Base-by-base conservation (phyloP, 1,284 basidiomycete species). In the Ceratorhiza oryzae-sativae region DNA sequence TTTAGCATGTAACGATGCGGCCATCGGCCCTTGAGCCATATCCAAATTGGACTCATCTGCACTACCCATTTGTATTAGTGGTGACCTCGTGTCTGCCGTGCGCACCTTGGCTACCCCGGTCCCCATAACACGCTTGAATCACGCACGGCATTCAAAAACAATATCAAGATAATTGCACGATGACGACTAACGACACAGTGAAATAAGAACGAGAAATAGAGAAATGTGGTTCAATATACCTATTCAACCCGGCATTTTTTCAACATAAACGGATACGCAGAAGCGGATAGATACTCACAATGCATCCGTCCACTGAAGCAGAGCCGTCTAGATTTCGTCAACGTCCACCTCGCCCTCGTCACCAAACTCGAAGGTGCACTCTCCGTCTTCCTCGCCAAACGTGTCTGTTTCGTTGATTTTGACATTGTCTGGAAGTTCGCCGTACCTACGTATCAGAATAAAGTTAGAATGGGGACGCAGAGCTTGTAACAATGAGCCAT, bases 351-450 rank as follows among this genome's bases (percentile, higher is more conserved):
- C 91, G 71, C 86, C 90, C 78, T 94, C 93, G 77, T 94, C 80
- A 72, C 91, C 93, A 79, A 93, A 93, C 82, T 93, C 91, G 85
- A 95, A 94, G 58, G 89, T 91, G 79, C 91, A 92, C 77, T 93
- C 93, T 76, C 90, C 94, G 75, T 94, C 94, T 77, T 96, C 95
- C 77, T 92, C 91, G 77, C 92, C 94, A 80, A 95, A 95, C 34
- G 88, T 90, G 77, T 96, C 95, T 49, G 93, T 96, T 84, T 99
- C 97, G 85, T 97, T 98, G 86, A 99, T 97, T 86, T 97, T 97
- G 79, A 96, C 96, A 78, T 94, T 95, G 82, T 97, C 95, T 45
- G 97, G 97, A 68, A 99, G 86, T 82, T 99, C 97, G 71, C 97
- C 74, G 53, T 75, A 75, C n/a, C 62, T 65, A 65, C 15, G 15